These are phyloP conservation scores for Penicillium sumatraense DNA, from an alignment of 2,329 filamentous ascomycete genomes.

Conservation along the genomic window DNA sequence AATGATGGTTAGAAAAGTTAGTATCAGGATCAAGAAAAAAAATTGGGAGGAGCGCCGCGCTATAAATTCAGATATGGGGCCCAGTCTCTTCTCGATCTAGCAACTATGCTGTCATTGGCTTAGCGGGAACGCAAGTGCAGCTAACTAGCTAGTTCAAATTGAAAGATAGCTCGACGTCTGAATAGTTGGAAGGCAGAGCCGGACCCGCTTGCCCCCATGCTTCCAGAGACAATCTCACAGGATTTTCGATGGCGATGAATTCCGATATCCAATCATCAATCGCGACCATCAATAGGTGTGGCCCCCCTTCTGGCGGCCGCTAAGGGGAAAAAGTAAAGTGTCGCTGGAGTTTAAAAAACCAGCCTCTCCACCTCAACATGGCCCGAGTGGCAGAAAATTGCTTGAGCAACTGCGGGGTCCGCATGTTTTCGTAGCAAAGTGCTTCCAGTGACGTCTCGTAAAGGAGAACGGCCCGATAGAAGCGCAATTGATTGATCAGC, in stretches of 20 bases:
- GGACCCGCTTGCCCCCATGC: background rate
- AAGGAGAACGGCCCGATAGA: background rate
- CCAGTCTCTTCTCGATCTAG: too few species aligned
- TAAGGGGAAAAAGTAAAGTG: background rate
- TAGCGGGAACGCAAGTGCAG: too few species aligned
- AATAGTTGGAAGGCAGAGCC: background rate
- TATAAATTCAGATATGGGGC: too few species aligned
- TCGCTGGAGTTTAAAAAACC: background rate
- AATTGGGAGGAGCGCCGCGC: too few species aligned
- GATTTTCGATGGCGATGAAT: background rate
- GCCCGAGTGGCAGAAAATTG: slow-evolving; percentile 1
- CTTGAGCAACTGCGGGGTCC: background rate
- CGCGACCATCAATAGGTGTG: background rate
- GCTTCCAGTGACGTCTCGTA: background rate
- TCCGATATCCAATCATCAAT: slow-evolving; percentile 1
- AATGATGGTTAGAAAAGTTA: too few species aligned
- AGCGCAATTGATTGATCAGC: background rate
- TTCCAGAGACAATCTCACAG: too few species aligned
- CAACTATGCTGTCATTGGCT: too few species aligned
- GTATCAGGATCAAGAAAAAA: too few species aligned
- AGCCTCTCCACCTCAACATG: slow-evolving; percentile 1
- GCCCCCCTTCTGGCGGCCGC: background rate
- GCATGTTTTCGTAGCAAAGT: background rate
- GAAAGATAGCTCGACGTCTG: too few species aligned
- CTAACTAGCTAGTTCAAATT: too few species aligned